Base-by-base conservation (phyloP, 805 yeast genomes). In the Cyberlindnera sargentensis region DNA sequence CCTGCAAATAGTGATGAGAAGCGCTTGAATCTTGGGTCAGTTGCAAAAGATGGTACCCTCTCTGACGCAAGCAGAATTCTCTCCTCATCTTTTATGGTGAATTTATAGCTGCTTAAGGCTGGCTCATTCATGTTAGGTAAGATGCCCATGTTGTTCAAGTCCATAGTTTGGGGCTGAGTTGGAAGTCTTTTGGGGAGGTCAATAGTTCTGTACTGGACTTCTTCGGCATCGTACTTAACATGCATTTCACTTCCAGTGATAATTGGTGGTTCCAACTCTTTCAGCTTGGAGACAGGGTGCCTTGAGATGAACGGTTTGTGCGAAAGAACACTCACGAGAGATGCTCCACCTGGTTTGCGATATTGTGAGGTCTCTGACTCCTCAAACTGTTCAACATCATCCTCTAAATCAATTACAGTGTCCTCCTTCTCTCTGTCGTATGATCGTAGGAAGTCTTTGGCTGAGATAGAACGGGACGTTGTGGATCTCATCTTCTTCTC, bases 401-500 rank as follows among this genome's bases (percentile, higher is more conserved):
- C 11, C 33, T 15, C 15, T 31, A 33, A 7, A 26, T 42, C 36
- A 36, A 37, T 5, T 34, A 45, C 34, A 10, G 31, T 8, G 24
- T 39, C 34, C 35, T 44, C 24, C 35, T 39, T 29, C 11, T 20
- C 9, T 43, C 20, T 36, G 9, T 25, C 46, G 34, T 40, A 44
- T 6, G 49, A 42, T 5, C 42, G 34, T 11, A 48, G 40, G 5
- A 58, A 30, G n/a, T 51, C 54, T 39, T 37, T 55, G 1, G 58
- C 52, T 20, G 55, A 48, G 0, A 48, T 46, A 2, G 56, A 38
- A n/a, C 42, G 44, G 4, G 42, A 5, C 6, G 47, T 20, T 2
- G 53, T 34, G 2, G 38, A 37, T 23, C 40, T 48, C 26, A 57
- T 57, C 43, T 55, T 58, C 24, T 44, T 40, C 39, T 57, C 61